Percentiles rank a stretch among this genome's conserved stretches.
Conservation (phyloP, 495 filamentous ascomycete genomes). For the Cryomyces minteri region DNA sequence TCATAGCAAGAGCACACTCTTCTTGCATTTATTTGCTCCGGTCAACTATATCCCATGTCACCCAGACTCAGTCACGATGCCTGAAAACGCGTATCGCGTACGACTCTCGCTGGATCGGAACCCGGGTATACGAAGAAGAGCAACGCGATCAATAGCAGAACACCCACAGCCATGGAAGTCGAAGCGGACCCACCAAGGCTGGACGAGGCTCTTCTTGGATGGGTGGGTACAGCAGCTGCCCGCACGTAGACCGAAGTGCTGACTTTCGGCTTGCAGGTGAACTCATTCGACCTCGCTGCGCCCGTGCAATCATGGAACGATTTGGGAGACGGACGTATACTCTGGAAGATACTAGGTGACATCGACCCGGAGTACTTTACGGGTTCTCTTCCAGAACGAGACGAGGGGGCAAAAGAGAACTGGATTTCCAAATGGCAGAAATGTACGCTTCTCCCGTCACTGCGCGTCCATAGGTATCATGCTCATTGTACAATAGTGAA, state of each 20-base stretch:
- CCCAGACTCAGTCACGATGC: background rate
- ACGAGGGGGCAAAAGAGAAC: conserved; percentile 20
- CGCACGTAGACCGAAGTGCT: too few species aligned
- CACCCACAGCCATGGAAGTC: background rate
- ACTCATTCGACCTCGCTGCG: conserved; percentile 3
- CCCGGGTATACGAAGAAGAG: too few species aligned
- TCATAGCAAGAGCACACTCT: too few species aligned
- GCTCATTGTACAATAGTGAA: conserved; percentile 26
- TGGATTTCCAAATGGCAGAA: conserved; percentile 23
- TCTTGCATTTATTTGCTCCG: too few species aligned
- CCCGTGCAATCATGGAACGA: conserved; percentile 27
- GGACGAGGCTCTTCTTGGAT: conserved; percentile 6
- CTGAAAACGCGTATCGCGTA: background rate
- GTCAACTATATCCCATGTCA: background rate
- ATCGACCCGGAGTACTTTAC: conserved; percentile 53
- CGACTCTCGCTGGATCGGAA: background rate
- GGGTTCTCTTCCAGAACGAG: conserved; percentile 36
- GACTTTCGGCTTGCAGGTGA: background rate
- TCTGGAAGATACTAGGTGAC: conserved; percentile 50
- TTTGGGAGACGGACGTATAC: conserved; percentile 54
- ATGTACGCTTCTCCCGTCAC: conserved; percentile 6
- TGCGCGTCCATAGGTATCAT: conserved; percentile 6
- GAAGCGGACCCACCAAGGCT: background rate
- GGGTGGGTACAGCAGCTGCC: conserved; percentile 1
- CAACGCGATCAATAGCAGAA: background rate